Evolutionary conservation across 2,329 filamentous ascomycete species (phyloP).

Genomic region (Clarireedia homoeocarpa): DNA sequence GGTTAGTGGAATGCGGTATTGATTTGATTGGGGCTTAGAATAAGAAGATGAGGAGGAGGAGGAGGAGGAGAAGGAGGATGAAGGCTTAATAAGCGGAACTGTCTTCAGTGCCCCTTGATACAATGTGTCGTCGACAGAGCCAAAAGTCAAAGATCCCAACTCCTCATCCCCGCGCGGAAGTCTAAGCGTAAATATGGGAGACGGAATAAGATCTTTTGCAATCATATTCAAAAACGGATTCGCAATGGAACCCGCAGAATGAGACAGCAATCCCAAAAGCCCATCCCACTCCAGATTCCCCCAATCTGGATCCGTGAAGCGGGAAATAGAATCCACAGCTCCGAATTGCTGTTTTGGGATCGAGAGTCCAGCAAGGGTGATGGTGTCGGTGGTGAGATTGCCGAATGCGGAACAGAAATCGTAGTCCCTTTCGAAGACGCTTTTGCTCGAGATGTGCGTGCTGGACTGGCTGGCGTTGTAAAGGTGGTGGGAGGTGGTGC

Average conservation of each 20-base stretch:
- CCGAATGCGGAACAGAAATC: neutral
- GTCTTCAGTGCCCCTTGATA: neutral
- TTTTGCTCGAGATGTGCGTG: neutral
- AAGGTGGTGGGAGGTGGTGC: neutral
- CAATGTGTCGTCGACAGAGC: neutral
- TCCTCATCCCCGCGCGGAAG: neutral
- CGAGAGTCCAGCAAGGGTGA: neutral
- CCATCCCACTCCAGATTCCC: slow-evolving; percentile 7
- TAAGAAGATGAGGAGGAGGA: neutral
- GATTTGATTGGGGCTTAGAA: neutral
- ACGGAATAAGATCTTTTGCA: neutral
- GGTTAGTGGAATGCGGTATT: neutral
- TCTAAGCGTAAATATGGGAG: neutral
- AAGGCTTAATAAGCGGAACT: neutral
- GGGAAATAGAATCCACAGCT: neutral
- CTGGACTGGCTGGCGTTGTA: neutral
- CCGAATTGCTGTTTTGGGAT: slow-evolving; percentile 1
- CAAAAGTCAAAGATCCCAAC: neutral
- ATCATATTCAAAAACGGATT: neutral
- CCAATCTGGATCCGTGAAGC: slow-evolving; percentile 1
- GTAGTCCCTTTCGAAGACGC: neutral
- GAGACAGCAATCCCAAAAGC: neutral
- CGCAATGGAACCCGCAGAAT: neutral
- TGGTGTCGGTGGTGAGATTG: neutral
- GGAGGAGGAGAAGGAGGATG: too few species aligned